Evolutionary conservation across 176 grass and related monocot genomes (phyloP), one percentile per base, ranked within the genome.

Genomic region (Carex cristatella): DNA sequence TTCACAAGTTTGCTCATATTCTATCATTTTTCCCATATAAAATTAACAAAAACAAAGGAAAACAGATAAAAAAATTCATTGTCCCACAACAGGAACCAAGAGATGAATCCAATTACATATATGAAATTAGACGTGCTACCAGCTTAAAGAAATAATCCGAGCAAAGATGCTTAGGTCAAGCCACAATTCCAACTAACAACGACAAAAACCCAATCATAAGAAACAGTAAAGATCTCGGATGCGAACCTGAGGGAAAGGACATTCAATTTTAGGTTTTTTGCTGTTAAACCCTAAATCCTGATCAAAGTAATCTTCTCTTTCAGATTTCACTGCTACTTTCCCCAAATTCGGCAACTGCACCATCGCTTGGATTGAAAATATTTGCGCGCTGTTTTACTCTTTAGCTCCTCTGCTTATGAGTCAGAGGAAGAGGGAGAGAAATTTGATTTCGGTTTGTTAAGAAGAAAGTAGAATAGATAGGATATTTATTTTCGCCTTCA

Each of bases 311-410:
- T 87, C 71, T 61, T 87, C 85, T 49, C 82, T 81, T 56, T 90
- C 89, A 58, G 84, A 54, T 58, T 87, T 87, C n/a, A 87, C 80
- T 57, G 61, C 30, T 5, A 81, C 53, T 27, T 97, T 97, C 57
- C 87, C 86, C 37, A 85, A 65, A 83, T 86, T 87, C 19, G 88
- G 87, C 84, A 89, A 33, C 57, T 92, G 88, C 82, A 94, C 92
- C 94, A 94, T 94, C 65, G 64, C 62, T 83, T 32, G 16, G 44
- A 49, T 51, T 65, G 13, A 10, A 23, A 57, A 61, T 4, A 80
- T 32, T 10, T 18, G 4, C 48, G 33, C 12, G n/a, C 18, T 80
- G 23, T 23, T 23, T 23, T 23, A 23, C 5, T 60, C 11, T 35
- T 80, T 7, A 80, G 37, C n/a, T 79, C 49, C n/a, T 79, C 49